Evolutionary conservation across 2,329 filamentous ascomycete species (phyloP).

Genomic region (Penicillium palitans): DNA sequence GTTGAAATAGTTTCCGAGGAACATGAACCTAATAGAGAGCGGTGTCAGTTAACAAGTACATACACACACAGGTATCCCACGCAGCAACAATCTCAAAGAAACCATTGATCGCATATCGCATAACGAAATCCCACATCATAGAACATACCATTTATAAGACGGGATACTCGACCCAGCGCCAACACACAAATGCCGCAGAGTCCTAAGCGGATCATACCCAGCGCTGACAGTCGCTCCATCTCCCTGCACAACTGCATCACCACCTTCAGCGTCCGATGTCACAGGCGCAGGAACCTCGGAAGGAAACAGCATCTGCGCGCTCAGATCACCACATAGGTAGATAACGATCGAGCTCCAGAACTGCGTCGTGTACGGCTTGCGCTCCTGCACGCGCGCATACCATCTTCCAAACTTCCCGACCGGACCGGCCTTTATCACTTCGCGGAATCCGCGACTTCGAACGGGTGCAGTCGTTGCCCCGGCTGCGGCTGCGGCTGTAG

Average conservation of each 20-base stretch:
- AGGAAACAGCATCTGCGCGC: constrained; percentile 68
- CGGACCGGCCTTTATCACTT: constrained; percentile 33
- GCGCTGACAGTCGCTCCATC: constrained; percentile 22
- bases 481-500: constrained; percentile 29
- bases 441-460: constrained; percentile 29
- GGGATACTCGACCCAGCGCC: constrained; percentile 74
- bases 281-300: constrained; percentile 30
- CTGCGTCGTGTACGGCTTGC: constrained; percentile 77
- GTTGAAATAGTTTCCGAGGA: constrained; percentile 79
- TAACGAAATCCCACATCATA: background rate
- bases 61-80: background rate
- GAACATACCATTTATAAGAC: constrained; percentile 72
- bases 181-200: constrained; percentile 70
- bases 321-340: constrained; percentile 75
- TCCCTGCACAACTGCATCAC: constrained; percentile 38
- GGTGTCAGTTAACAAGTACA: background rate
- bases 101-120: background rate
- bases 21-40: constrained; percentile 64
- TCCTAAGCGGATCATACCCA: constrained; percentile 67
- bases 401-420: constrained; percentile 38
- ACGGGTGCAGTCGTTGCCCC: constrained; percentile 24
- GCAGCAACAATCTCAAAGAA: background rate
- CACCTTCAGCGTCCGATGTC: constrained; percentile 29
- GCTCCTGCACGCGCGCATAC: constrained; percentile 71
- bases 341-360: constrained; percentile 72